These are phyloP conservation scores for Lactarius psammicola DNA, from an alignment of 768 basidiomycete genomes.

Conservation along the genomic window DNA sequence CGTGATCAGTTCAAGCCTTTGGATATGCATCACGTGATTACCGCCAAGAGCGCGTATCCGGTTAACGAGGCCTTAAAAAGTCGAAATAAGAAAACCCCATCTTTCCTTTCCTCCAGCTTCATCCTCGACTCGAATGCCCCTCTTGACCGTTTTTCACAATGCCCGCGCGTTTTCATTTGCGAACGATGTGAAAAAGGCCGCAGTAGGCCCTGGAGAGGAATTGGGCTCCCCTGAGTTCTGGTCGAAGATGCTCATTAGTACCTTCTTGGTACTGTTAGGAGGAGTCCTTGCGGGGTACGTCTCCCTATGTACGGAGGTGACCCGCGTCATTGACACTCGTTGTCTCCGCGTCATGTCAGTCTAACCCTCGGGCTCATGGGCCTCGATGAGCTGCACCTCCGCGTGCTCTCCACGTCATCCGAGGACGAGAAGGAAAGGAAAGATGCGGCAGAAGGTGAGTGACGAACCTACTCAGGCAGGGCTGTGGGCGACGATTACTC, in stretches of 20 bases:
- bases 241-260: conserved; percentile 67
- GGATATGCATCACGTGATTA: background rate
- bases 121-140: conserved; percentile 2
- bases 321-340: background rate
- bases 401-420: conserved; percentile 79
- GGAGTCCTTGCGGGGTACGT: conserved; percentile 91
- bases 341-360: conserved; percentile 39
- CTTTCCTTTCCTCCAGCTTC: background rate
- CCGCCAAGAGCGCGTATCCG: background rate
- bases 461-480: background rate
- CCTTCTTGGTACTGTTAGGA: conserved; percentile 71
- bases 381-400: conserved; percentile 84
- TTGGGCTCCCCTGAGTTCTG: conserved; percentile 66
- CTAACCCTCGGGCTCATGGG: conserved; percentile 94
- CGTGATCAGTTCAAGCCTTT: background rate
- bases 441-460: conserved; percentile 68
- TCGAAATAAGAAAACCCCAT: no score
- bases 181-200: background rate
- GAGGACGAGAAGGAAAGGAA: conserved; percentile 63
- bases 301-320: no score
- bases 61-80: background rate
- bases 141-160: conserved; percentile 12
- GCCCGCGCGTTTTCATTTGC: background rate
- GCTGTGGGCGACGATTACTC: background rate
- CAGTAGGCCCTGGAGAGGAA: conserved; percentile 30